Base-by-base conservation (phyloP, 257 asterid species). In the Ligustrum vulgare region DNA sequence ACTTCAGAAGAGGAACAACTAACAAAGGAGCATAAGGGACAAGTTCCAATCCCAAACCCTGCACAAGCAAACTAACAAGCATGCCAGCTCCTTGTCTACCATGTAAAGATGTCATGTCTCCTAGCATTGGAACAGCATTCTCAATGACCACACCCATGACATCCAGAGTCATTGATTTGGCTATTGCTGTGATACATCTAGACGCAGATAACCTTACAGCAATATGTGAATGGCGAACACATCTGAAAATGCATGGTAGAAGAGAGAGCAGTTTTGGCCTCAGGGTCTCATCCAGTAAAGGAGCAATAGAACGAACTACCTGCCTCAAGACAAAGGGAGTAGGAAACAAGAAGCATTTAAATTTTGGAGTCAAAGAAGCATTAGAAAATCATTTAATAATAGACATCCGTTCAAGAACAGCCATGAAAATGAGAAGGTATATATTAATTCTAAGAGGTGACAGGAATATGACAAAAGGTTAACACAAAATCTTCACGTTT, bases 51-150 rank as follows among this genome's bases (percentile, higher is more conserved):
- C 99, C 99, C 84, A 93, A 81, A 72, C 99, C 99, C 68, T 87
- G 99, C 66, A 93, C 99, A 78, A 95, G 97, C 87, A 93, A 88
- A 83, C 97, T 95, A 75, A 95, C 97, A 80, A 95, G 98, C 98
- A 95, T 95, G 77, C 98, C 98, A 80, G 97, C 97, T 73, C 99
- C 99, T 87, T 95, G 98, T 84, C 98, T 93, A 70, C 97, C 91
- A 85, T 89, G 96, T 74, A 93, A 91, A 68, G 96, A 95, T 67
- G 91, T 67, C 91, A 86, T 80, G 69, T 95, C 98, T 74, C 99
- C 93, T 79, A 95, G 80, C 99, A 95, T 90, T 37, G 98, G 98
- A 71, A 95, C 87, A 71, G 88, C 97, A 82, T 87, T 91, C 84
- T 88, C 97, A 78, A 95, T 88, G 71, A 95, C 87, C 28, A 88